phyloP scores from a whole-genome alignment of 164 flowering plant genomes.

The Liriodendron chinense region DNA sequence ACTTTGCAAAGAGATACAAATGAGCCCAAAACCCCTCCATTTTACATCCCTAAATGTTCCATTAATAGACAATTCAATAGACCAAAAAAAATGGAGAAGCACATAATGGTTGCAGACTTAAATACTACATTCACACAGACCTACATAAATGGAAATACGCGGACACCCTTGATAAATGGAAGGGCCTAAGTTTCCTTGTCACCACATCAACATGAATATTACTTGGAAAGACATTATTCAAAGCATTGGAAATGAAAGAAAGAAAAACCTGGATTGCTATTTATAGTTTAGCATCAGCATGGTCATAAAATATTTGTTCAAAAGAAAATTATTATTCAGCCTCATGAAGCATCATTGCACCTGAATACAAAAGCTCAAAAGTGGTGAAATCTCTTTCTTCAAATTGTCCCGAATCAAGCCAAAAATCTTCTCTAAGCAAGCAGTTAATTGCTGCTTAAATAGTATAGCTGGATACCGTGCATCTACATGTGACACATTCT shows the following conservation, averaged over 20 bases:
- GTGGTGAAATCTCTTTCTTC: conserved; percentile 82
- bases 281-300: neutral
- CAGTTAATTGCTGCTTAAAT: conserved; percentile 89
- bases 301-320: neutral
- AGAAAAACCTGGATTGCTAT: neutral
- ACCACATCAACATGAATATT: too few relatives aligned
- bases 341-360: conserved; percentile 23
- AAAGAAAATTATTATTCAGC: neutral
- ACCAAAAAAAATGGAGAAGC: too few relatives aligned
- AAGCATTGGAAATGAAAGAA: neutral
- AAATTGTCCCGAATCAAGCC: conserved; percentile 87
- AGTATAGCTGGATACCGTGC: conserved; percentile 89
- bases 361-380: conserved; percentile 78
- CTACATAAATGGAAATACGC: too few relatives aligned
- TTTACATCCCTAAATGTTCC: too few relatives aligned
- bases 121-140: too few relatives aligned
- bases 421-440: conserved; percentile 88
- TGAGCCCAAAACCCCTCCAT: too few relatives aligned
- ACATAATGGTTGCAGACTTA: too few relatives aligned
- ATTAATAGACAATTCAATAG: too few relatives aligned
- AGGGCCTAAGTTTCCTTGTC: too few relatives aligned
- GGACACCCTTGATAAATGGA: too few relatives aligned
- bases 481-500: conserved; percentile 58
- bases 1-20: too few relatives aligned
- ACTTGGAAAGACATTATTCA: too few relatives aligned